Conservation (phyloP, 257 asterid genomes). For the Oldenlandia corymbosa region DNA sequence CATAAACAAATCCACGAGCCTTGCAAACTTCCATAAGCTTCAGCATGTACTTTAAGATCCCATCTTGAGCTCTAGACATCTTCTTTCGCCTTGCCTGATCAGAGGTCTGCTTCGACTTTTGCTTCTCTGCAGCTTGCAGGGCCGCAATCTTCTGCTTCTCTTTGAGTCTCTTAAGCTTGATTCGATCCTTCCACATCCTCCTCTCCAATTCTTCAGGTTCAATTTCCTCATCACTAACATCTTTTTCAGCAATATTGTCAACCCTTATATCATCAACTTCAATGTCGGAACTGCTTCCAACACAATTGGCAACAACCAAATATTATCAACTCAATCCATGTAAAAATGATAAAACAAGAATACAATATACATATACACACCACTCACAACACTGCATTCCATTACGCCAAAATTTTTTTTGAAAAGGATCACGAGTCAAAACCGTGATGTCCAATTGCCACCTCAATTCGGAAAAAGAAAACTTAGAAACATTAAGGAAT, state of each 20-base stretch:
- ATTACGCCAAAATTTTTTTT: not conserved
- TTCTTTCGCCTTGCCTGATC: constrained; percentile 67
- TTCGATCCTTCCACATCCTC: constrained; percentile 67
- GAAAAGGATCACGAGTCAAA: not conserved
- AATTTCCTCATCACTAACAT: constrained; percentile 75
- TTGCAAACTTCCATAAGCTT: constrained; percentile 79
- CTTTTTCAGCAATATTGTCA: constrained; percentile 50
- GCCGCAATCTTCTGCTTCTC: constrained; percentile 51
- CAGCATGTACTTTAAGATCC: constrained; percentile 68
- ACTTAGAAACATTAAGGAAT: not conserved
- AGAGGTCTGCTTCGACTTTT: constrained; percentile 40
- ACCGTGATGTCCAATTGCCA: not conserved
- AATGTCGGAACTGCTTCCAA: constrained; percentile 52
- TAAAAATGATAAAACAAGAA: not conserved
- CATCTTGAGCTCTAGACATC: constrained; percentile 72
- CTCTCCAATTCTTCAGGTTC: constrained; percentile 54
- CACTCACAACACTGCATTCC: not conserved
- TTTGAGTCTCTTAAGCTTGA: constrained; percentile 64
- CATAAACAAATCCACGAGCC: constrained; percentile 67
- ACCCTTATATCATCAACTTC: constrained; percentile 47
- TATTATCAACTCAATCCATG: not conserved
- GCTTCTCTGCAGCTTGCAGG: constrained; percentile 50
- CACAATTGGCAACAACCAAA: constrained; percentile 7
- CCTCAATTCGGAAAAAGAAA: not conserved
- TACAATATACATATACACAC: not conserved